These are phyloP conservation scores for Metarhizium robertsii DNA, from an alignment of 2,329 filamentous ascomycete genomes.

Conservation along the genomic window DNA sequence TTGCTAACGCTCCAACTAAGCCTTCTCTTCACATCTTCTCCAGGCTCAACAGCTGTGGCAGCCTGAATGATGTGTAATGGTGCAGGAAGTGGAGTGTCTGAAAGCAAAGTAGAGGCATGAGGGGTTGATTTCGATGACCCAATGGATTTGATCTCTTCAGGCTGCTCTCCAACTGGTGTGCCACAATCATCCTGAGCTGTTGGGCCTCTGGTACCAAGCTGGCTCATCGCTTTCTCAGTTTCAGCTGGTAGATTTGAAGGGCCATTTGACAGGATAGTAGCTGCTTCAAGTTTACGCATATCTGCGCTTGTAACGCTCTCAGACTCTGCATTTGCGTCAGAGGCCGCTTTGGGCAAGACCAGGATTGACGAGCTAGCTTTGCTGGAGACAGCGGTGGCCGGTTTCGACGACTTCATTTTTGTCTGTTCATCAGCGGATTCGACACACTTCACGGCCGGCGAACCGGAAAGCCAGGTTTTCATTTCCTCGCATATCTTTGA, in stretches of 20 bases:
- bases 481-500: slow-evolving; percentile 4
- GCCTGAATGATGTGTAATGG: slow-evolving; percentile 2
- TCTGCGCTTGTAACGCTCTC: background rate
- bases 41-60: background rate
- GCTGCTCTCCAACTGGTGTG: background rate
- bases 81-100: background rate
- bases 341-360: background rate
- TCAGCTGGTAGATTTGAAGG: background rate
- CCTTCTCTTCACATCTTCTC: background rate
- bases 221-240: background rate
- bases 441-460: background rate
- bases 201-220: background rate
- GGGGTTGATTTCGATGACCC: background rate
- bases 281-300: background rate
- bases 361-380: background rate
- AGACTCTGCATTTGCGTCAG: background rate
- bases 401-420: background rate
- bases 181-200: background rate
- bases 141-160: background rate
- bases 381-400: background rate
- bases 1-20: background rate
- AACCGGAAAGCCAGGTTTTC: slow-evolving; percentile 1
- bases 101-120: background rate
- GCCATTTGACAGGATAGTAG: background rate
- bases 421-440: background rate